These are phyloP conservation scores for Apophysomyces trapeziformis DNA, from an alignment of 371 early-diverging fungal genomes.

Conservation along the genomic window DNA sequence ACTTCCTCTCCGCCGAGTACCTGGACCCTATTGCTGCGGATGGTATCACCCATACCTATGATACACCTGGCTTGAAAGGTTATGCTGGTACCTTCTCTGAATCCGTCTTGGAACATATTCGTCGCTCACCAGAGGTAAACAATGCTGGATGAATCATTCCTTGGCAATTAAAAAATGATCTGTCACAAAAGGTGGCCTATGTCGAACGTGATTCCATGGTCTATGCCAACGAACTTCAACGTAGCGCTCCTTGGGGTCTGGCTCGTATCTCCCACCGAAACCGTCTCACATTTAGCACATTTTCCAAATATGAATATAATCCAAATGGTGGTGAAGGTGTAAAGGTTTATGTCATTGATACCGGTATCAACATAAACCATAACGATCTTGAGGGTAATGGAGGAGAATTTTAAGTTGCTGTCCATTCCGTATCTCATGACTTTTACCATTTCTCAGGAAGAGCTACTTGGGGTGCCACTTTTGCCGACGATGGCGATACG, in stretches of 20 bases:
- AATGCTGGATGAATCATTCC: background rate
- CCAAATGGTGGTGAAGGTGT: conserved; percentile 78
- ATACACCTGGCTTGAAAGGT: conserved; percentile 73
- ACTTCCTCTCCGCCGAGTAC: conserved; percentile 14
- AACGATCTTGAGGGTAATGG: conserved; percentile 66
- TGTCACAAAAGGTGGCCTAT: conserved; percentile 65
- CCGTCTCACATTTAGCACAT: conserved; percentile 65
- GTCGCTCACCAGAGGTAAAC: conserved; percentile 56
- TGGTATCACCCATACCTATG: conserved; percentile 78
- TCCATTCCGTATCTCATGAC: no score
- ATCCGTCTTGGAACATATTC: conserved; percentile 69
- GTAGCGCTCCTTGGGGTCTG: conserved; percentile 90
- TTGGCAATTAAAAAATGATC: background rate
- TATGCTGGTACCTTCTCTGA: conserved; percentile 81
- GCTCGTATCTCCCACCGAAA: conserved; percentile 85
- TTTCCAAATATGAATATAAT: conserved; percentile 78
- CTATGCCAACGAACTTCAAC: conserved; percentile 72
- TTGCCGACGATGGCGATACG: conserved; percentile 67
- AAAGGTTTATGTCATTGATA: conserved; percentile 87
- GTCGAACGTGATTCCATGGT: conserved; percentile 89
- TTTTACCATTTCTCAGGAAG: conserved; percentile 51
- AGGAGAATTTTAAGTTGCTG: no score
- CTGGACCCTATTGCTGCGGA: conserved; percentile 31
- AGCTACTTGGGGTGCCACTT: conserved; percentile 78
- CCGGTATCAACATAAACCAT: conserved; percentile 82